Base-by-base conservation (phyloP, 768 basidiomycete genomes). In the Boletus edulis region DNA sequence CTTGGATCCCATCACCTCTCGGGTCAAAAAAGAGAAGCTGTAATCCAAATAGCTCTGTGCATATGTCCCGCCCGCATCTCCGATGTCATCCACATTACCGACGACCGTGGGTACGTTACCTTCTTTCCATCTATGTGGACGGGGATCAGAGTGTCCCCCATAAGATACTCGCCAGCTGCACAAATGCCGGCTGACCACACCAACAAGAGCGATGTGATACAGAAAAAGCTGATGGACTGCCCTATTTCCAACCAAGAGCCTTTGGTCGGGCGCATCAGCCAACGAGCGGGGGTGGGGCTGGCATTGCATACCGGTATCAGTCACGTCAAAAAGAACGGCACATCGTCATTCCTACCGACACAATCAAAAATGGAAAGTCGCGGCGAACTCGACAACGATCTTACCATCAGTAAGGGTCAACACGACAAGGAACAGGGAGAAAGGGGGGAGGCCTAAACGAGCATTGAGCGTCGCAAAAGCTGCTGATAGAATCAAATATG, bases 241-340 rank as follows among this genome's bases (percentile, higher is more conserved):
- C 92, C 91, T 49, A 93, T 94, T 65, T 94, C 89, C 54, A 94
- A 74, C 92, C 92, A 94, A 4, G 88, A 91, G 0, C 92, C 88
- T 81, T 39, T 18, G 6, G 62, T 35, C 7, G 20, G 55, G 3
- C 37, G 20, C 46, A 49, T 56, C 42, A 65, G 56, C 50, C 42
- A 27, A 57, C 4, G 27, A 41, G 32, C 8, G 31, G 14, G 15
- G 24, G 32, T 38, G 38, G 31, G 18, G 24, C 32, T n/a, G 13
- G 15, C 49, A 29, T 17, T 62, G 73, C 64, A 54, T 58, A 85
- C 85, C 89, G 4, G 84, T 89, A 67, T 94, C 90, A 22, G 83
- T 84, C 27, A 94, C 91, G 38, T 82, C 75, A 85, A 85, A 71
- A 94, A 94, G 73, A 94, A 93, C 5, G 84, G n/a, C n/a, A 77